A percentile compares a stretch with the other conserved stretches of the same genome.
These are phyloP conservation scores for Irineochytrium annulatum DNA, from an alignment of 192 early-diverging fungal species.

Conservation along the genomic window DNA sequence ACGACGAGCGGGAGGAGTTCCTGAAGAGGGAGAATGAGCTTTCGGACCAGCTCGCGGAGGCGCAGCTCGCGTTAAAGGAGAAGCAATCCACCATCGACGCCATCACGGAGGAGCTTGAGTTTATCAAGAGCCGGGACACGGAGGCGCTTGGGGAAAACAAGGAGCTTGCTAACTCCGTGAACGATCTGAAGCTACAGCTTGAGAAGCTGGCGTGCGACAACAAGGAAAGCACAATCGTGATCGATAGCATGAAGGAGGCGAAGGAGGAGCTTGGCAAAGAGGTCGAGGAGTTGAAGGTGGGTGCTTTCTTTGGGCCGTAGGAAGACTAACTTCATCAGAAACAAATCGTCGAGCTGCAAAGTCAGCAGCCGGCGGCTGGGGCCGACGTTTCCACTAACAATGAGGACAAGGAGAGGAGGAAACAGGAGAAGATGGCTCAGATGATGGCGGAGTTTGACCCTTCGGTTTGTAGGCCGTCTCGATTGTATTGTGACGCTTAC, in stretches of 20 bases:
- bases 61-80: slow-evolving; percentile 75
- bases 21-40: slow-evolving; percentile 93
- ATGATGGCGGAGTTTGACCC: slow-evolving; percentile 81
- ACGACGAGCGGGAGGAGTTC: slow-evolving; percentile 95
- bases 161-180: slow-evolving; percentile 61
- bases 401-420: slow-evolving; percentile 72
- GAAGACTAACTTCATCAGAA: slow-evolving; percentile 27
- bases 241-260: slow-evolving; percentile 83
- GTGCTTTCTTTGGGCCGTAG: slow-evolving; percentile 8
- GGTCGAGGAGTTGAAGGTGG: slow-evolving; percentile 71
- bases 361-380: slow-evolving; percentile 11
- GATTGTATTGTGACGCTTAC: not conserved
- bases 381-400: slow-evolving; percentile 12
- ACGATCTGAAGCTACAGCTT: slow-evolving; percentile 75
- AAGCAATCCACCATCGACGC: slow-evolving; percentile 52
- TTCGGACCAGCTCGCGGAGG: slow-evolving; percentile 87
- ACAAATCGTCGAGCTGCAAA: slow-evolving; percentile 44
- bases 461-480: slow-evolving; percentile 39
- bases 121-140: slow-evolving; percentile 56
- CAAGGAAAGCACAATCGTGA: slow-evolving; percentile 84
- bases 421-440: slow-evolving; percentile 77
- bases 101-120: slow-evolving; percentile 71
- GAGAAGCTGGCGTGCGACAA: slow-evolving; percentile 85
- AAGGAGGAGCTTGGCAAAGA: slow-evolving; percentile 73
- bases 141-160: slow-evolving; percentile 65